Percentiles rank a stretch among this genome's conserved stretches.
Conservation (phyloP, 2,329 filamentous ascomycete genomes). For the Colletotrichum camelliae region DNA sequence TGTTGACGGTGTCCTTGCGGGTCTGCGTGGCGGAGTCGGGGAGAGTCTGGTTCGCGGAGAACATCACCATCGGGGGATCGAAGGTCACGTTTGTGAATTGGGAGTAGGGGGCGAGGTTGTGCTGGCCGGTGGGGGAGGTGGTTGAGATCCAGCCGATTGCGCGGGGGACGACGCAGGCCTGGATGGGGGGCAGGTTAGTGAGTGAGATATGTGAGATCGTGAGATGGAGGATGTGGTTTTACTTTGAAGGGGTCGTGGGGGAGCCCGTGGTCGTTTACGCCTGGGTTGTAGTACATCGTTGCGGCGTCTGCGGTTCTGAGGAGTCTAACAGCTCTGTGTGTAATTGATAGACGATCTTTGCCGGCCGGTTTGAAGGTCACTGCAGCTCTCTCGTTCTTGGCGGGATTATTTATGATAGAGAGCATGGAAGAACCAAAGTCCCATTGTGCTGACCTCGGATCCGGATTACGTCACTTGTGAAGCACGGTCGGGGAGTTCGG, state of each 20-base stretch:
- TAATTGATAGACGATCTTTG: background rate
- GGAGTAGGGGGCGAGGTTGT: background rate
- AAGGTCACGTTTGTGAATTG: constrained; percentile 6
- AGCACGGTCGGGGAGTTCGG: background rate
- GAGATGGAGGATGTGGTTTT: background rate
- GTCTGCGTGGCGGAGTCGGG: background rate
- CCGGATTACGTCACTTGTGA: background rate
- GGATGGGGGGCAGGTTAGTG: background rate
- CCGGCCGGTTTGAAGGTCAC: background rate
- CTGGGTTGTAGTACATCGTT: background rate
- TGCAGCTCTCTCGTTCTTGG: rapidly evolving
- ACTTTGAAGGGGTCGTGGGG: constrained; percentile 5
- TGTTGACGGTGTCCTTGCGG: constrained; percentile 4
- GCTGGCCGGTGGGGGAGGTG: background rate
- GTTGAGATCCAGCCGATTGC: constrained; percentile 8
- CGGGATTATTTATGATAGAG: background rate
- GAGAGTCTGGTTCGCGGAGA: background rate
- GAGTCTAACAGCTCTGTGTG: background rate
- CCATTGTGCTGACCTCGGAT: background rate
- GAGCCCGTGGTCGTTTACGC: background rate
- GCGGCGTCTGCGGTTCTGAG: constrained; percentile 23
- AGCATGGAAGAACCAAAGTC: background rate
- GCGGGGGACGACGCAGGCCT: constrained; percentile 2
- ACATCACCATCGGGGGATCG: constrained; percentile 7
- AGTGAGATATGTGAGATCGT: background rate